Percentiles rank a stretch among this genome's conserved stretches.
phyloP scores from a whole-genome alignment of 345 rosid species.

The Jatropha curcas region DNA sequence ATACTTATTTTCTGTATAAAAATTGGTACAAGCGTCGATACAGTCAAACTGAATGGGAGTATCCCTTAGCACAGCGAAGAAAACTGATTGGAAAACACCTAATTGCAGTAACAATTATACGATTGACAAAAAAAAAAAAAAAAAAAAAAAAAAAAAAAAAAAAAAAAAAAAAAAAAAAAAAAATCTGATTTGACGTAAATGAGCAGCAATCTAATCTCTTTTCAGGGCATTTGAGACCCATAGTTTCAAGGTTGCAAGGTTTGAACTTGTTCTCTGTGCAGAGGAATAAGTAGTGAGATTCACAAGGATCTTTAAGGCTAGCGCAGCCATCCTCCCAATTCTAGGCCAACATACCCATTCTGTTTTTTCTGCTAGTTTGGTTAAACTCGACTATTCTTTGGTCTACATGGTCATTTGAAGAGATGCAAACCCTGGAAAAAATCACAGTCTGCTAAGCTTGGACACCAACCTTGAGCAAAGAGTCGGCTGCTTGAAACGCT shows the following conservation, averaged over 20 bases:
- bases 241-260: background rate
- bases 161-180: too few species aligned
- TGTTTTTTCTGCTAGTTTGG: slow-evolving; percentile 59
- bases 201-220: background rate
- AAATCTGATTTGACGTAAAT: background rate
- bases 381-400: slow-evolving; percentile 66
- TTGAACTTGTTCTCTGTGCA: slow-evolving; percentile 36
- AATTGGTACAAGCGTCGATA: background rate
- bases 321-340: slow-evolving; percentile 84
- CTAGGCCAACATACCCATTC: slow-evolving; percentile 68
- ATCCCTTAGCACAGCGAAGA: background rate
- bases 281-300: slow-evolving; percentile 82
- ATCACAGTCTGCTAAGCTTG: slow-evolving; percentile 84
- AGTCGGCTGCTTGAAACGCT: slow-evolving; percentile 95
- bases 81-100: background rate
- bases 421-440: slow-evolving; percentile 93
- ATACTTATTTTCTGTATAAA: background rate
- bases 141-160: too few species aligned
- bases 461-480: slow-evolving; percentile 80
- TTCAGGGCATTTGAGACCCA: background rate
- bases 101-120: background rate
- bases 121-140: too few species aligned
- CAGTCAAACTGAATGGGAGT: background rate
- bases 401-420: slow-evolving; percentile 82
- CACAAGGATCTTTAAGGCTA: slow-evolving; percentile 80